Evolutionary conservation across 129 eudicot species (phyloP).

Genomic region (Daucus carota): DH1_v3.0 NC_030386.2:35796001-35796500

Average conservation of each 20-base stretch:
- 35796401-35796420: slow-evolving; percentile 78
- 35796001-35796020: slow-evolving; percentile 57
- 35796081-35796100: not conserved
- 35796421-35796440: slow-evolving; percentile 53
- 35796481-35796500: no score
- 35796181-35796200: not conserved
- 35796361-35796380: not conserved
- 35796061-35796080: not conserved
- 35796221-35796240: not conserved
- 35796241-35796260: not conserved
- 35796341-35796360: not conserved
- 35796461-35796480: no score
- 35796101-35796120: not conserved
- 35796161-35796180: not conserved
- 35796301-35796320: not conserved
- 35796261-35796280: no score
- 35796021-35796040: slow-evolving; percentile 60
- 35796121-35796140: not conserved
- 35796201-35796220: not conserved
- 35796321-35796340: not conserved
- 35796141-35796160: not conserved
- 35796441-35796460: no score
- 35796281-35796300: not conserved
- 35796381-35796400: slow-evolving; percentile 31
- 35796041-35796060: slow-evolving; percentile 29